These are phyloP conservation scores for Herpomyces periplanetae DNA, from an alignment of 2,329 filamentous ascomycete genomes.

Conservation along the genomic window DNA sequence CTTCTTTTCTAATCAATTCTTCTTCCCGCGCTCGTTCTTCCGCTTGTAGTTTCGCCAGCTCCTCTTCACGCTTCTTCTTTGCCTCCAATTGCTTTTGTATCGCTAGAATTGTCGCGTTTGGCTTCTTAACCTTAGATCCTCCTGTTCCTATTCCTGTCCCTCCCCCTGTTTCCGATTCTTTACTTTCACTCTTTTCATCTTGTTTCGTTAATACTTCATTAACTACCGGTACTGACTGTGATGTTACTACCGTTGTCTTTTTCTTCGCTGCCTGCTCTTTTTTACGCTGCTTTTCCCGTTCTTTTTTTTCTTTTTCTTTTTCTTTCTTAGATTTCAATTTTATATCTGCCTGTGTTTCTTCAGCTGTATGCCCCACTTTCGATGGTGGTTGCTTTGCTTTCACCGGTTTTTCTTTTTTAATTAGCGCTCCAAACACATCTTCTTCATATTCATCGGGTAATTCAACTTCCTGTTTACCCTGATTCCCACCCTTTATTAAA, in stretches of 20 bases:
- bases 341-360: constrained; percentile 16
- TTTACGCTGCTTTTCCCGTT: constrained; percentile 89
- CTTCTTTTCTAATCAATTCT: constrained; percentile 20
- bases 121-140: constrained; percentile 51
- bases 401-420: constrained; percentile 29
- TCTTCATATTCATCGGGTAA: constrained; percentile 25
- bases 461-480: constrained; percentile 12
- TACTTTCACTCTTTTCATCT: constrained; percentile 13
- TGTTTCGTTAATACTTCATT: constrained; percentile 5
- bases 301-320: constrained; percentile 92
- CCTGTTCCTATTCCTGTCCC: constrained; percentile 5
- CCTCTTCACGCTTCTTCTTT: constrained; percentile 21
- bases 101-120: constrained; percentile 28
- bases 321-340: constrained; percentile 78
- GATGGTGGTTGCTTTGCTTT: constrained; percentile 12
- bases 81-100: constrained; percentile 55
- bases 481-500: constrained; percentile 8
- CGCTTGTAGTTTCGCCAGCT: constrained; percentile 15
- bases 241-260: constrained; percentile 16
- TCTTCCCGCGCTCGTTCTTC: constrained; percentile 24
- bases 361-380: constrained; percentile 10
- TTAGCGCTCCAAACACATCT: constrained; percentile 42
- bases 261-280: constrained; percentile 87
- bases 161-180: constrained; percentile 9
- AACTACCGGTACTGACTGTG: constrained; percentile 5